Percentiles rank a stretch among this genome's conserved stretches.
These are phyloP conservation scores for Closterium sp. DNA, from an alignment of 139 green algal species.

Conservation along the genomic window DNA sequence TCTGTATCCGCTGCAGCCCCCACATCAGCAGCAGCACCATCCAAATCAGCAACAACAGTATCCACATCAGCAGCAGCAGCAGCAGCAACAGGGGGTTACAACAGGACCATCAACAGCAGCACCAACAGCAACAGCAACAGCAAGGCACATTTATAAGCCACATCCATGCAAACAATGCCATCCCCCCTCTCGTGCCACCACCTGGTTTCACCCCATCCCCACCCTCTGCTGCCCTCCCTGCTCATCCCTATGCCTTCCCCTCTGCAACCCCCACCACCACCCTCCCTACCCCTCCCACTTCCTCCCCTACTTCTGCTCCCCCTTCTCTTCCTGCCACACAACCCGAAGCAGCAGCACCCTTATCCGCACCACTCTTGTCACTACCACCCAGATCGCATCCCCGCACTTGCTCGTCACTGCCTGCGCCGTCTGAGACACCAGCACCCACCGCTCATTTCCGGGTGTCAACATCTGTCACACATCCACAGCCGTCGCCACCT, in stretches of 20 bases:
- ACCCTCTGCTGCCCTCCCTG: neutral
- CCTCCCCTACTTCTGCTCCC: neutral
- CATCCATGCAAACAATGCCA: neutral
- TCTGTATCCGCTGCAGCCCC: neutral
- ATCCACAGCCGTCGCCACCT: no score
- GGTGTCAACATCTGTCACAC: no score
- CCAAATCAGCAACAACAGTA: no score
- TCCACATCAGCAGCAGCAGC: no score
- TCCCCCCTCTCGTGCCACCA: neutral
- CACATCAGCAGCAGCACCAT: neutral
- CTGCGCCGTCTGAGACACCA: no score
- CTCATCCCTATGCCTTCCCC: neutral
- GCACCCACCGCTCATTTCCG: no score
- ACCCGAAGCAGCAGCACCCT: no score
- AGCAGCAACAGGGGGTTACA: no score
- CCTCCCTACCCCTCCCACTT: neutral
- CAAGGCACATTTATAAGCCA: neutral
- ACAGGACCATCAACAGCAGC: no score
- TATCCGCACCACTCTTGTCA: neutral
- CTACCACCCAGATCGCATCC: neutral
- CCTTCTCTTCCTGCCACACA: neutral
- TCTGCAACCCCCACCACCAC: neutral
- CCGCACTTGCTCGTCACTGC: no score
- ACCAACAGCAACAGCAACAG: neutral
- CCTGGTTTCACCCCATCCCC: neutral